Evolutionary conservation across 257 asterid species (phyloP), one percentile per base, ranked within the genome.

Genomic region (Perilla frutescens): DNA sequence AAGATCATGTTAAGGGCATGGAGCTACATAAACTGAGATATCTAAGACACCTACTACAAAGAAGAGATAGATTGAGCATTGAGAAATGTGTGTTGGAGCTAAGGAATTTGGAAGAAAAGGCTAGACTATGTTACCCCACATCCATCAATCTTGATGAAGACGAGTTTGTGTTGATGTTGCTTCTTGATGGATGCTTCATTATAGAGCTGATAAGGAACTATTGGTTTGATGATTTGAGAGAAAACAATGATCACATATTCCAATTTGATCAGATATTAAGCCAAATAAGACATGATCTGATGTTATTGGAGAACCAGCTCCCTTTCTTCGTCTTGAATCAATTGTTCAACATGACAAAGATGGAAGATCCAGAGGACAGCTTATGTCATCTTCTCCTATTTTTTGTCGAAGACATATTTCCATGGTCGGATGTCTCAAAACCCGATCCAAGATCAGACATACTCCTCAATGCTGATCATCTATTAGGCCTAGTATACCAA

Each of bases 161-260:
- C 1, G 57, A 80, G 32, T 72, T 85, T 44, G 57, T 76, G 0
- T 77, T 69, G 11, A 85, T 85, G 85, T 4, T 80, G 69, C 65
- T 85, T 5, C 13, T 85, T 8, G 89, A 85, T 40, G 85, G 85
- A 49, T 80, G 81, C 71, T 85, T 85, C 49, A 68, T 85, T 39
- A 57, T 85, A 0, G 81, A 85, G 14, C 11, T 85, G 2, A 29
- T 70, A 6, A 41, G 72, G 0, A 69, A 68, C 55, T 76, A 43
- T 11, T 60, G 48, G 66, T 56, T 29, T 7, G 32, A 55, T 45
- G 75, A 58, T 5, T 11, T 47, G 45, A 49, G 58, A 31, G 68
- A 67, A 3, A 53, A 47, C n/a, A 48, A 78, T 11, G 85, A 81
- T 49, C 72, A 66, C 2, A 47, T 63, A 13, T 81, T 84, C 72